Evolutionary conservation across 805 yeast species (phyloP), one percentile per base, ranked within the genome.

Genomic region (Cephaloascus fragrans): DNA sequence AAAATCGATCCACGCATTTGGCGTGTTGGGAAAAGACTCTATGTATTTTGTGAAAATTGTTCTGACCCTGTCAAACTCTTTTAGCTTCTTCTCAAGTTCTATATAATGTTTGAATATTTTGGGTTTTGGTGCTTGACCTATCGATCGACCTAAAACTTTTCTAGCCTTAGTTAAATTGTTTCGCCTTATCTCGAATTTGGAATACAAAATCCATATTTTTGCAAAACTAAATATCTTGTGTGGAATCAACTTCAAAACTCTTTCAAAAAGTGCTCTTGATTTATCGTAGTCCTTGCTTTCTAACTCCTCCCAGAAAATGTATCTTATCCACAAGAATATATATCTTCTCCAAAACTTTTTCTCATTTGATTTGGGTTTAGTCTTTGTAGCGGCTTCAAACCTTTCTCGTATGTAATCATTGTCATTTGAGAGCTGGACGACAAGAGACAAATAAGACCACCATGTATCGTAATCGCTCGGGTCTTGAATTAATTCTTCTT

Each of bases 11-110:
- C 97, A 79, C 0, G 73, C 64, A 3, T 57, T 51, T 1, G 66
- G 50, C 5, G 64, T 44, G 3, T 45, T 41, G 0, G 79, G 69
- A 45, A 62, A 69, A 2, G 52, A 46, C 45, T 76, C 80, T n/a
- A 84, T 45, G 61, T 72, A 74, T 50, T 75, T 79, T 45, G 80
- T 84, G 53, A 77, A 87, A 3, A 93, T 51, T 52, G 63, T 77
- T 26, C 97, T 62, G 5, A 82, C 88, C 28, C 96, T 60, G 43
- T 83, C 94, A 66, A 83, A 83, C 49, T 88, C 93, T 29, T 83
- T 83, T 35, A 89, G 55, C 39, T 67, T 61, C 31, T 62, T 63
- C 52, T 90, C 97, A 28, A 88, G 46, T 1, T 60, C 64, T 36
- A 90, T 80, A 57, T 93, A 93, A 43, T 66, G 67, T 44, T 61